Conservation (phyloP, 2,329 filamentous ascomycete species). For the Davidsoniella eucalypti region DNA sequence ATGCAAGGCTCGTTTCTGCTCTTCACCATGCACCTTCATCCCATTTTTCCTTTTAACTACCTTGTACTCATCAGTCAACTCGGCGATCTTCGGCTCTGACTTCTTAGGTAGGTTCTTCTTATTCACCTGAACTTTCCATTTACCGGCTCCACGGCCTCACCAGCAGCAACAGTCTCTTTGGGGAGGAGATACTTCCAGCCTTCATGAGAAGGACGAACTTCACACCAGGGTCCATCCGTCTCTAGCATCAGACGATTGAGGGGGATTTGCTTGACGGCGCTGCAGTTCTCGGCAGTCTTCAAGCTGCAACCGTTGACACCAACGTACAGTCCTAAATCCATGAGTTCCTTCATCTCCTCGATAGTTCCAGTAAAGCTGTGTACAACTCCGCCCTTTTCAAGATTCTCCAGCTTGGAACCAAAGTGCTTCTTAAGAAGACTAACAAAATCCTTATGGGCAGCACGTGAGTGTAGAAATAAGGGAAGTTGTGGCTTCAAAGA, state of each 20-base stretch:
- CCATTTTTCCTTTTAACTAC: slow-evolving; percentile 95
- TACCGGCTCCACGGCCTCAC: background rate
- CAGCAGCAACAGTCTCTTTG: slow-evolving; percentile 12
- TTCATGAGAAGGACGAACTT: slow-evolving; percentile 78
- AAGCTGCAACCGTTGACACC: slow-evolving; percentile 95
- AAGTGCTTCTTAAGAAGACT: slow-evolving; percentile 44
- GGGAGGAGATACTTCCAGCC: slow-evolving; percentile 51
- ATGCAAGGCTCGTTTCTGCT: slow-evolving; percentile 84
- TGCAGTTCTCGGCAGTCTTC: slow-evolving; percentile 84
- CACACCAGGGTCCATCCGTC: slow-evolving; percentile 96
- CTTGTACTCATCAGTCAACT: slow-evolving; percentile 57
- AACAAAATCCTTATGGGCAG: slow-evolving; percentile 75
- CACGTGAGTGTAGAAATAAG: slow-evolving; percentile 81
- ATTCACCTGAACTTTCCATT: slow-evolving; percentile 8
- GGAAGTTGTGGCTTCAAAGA: slow-evolving; percentile 56
- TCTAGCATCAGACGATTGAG: slow-evolving; percentile 78
- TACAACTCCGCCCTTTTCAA: slow-evolving; percentile 68
- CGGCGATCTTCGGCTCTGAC: slow-evolving; percentile 44
- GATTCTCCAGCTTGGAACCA: slow-evolving; percentile 40
- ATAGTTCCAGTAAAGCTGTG: slow-evolving; percentile 86
- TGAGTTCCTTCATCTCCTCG: slow-evolving; percentile 68
- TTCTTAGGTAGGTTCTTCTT: slow-evolving; percentile 22
- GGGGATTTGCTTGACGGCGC: slow-evolving; percentile 63
- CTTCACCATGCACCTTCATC: slow-evolving; percentile 73
- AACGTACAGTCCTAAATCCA: slow-evolving; percentile 69